These are phyloP conservation scores for Saccharomyces paradoxus DNA, from an alignment of 805 yeast species.

Conservation along the genomic window DNA sequence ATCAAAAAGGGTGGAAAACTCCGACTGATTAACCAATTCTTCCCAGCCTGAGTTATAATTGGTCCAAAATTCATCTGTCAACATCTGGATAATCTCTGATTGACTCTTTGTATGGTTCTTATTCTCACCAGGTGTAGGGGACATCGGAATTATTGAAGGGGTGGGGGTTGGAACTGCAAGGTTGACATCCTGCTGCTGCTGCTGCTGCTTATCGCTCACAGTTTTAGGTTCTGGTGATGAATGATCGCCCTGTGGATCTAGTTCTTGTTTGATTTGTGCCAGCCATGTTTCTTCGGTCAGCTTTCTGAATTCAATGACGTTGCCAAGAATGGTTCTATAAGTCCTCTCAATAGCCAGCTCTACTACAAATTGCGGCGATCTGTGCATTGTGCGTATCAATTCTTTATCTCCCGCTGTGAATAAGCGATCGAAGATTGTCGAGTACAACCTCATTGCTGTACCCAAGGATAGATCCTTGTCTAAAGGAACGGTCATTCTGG, in stretches of 20 bases:
- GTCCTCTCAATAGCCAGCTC: conserved; percentile 10
- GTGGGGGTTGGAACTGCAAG: background rate
- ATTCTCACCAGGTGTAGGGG: background rate
- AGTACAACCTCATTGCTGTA: conserved; percentile 8
- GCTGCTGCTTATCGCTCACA: background rate
- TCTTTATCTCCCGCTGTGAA: background rate
- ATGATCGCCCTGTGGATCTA: background rate
- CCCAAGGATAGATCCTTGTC: conserved; percentile 6
- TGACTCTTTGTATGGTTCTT: background rate
- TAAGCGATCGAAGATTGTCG: conserved; percentile 8
- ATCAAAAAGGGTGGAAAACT: background rate
- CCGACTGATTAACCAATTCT: conserved; percentile 8
- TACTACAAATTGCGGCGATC: conserved; percentile 8
- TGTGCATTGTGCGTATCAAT: conserved; percentile 4
- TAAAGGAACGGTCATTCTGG: conserved; percentile 4
- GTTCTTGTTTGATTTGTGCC: conserved; percentile 1
- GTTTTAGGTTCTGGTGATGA: background rate
- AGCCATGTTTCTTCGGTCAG: conserved; percentile 14
- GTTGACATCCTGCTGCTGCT: background rate
- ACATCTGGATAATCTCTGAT: conserved; percentile 7
- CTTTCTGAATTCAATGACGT: conserved; percentile 16
- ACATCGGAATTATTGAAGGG: background rate
- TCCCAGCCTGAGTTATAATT: conserved; percentile 20
- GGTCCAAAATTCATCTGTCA: conserved; percentile 21
- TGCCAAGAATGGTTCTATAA: conserved; percentile 13